phyloP scores from a whole-genome alignment of 441 rosid species.

The Breynia disticha region DNA sequence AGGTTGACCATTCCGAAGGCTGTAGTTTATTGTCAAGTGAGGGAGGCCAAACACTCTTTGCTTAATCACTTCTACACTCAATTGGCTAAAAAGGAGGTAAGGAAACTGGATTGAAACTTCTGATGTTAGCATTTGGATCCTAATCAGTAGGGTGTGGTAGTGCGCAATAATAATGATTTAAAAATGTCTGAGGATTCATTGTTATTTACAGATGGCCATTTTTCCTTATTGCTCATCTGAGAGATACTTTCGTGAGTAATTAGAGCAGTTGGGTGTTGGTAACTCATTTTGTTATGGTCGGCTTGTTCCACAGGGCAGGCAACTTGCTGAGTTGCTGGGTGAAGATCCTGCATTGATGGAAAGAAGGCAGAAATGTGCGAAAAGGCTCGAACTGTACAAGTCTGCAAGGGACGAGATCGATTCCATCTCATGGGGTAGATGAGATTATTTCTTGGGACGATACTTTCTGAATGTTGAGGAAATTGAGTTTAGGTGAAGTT shows the following conservation, averaged over 20 bases:
- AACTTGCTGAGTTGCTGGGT: conserved; percentile 42
- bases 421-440: conserved; percentile 41
- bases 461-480: no score
- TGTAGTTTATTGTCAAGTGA: conserved; percentile 75
- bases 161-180: no score
- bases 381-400: conserved; percentile 52
- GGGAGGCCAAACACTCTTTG: conserved; percentile 61
- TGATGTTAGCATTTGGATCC: no score
- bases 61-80: conserved; percentile 59
- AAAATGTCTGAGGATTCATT: no score
- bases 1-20: conserved; percentile 72
- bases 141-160: no score
- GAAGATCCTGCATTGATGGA: conserved; percentile 59
- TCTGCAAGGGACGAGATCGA: conserved; percentile 59
- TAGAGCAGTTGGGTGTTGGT: no score
- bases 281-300: background rate
- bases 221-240: no score
- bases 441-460: no score
- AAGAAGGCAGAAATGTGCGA: conserved; percentile 44
- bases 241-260: no score
- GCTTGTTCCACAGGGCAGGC: conserved; percentile 28
- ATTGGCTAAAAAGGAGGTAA: conserved; percentile 65
- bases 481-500: no score
- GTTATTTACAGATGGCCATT: no score
- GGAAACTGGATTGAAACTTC: background rate